Evolutionary conservation across 2,329 filamentous ascomycete species (phyloP), one percentile per base, ranked within the genome.

Genomic region (Apiospora saccharicola): DNA sequence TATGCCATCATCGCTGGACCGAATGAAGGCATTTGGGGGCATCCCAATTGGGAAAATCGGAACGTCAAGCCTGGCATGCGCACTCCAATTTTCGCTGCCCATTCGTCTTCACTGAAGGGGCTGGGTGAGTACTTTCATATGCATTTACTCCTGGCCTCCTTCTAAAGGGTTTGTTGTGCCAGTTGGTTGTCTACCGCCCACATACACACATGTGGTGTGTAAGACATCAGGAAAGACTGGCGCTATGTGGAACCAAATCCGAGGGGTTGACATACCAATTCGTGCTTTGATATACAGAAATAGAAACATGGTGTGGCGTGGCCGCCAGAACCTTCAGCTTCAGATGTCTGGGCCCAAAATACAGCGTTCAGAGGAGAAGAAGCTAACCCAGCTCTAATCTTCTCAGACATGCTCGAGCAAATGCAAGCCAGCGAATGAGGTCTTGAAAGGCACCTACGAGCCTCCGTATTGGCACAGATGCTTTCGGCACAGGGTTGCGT

Each of bases 11-110:
- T 64, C 57, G 19, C 37, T 41, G 57, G 30, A 19, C 34, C 57
- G 57, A 64, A 24, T 41, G 34, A 13, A 41, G 57, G 14, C 10
- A 19, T 64, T 64, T 22, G 34, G 57, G 22, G 34, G n/a, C 34
- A 7, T 64, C 57, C 57, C 34, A 41, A 64, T 41, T 64, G 57
- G 57, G 57, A 41, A 64, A 37, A 64, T 41, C 57, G 34, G 57
- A 34, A 41, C 57, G 57, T 64, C 57, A n/a, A 41, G 57, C 57
- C 34, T 64, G 30, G 4, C 57, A 19, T 12, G 34, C 34, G n/a
- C 10, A 41, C 22, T 13, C 10, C 22, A 64, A 19, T 64, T 2
- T 22, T 41, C 5, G 16, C 12, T 2, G 22, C 10, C 16, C 22
- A 41, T 41, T 14, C 12, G 30, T 22, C n/a, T 41, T 41, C 3